Evolutionary conservation across 2,329 filamentous ascomycete genomes (phyloP), one percentile per base, ranked within the genome.

Genomic region (Pseudogymnoascus sp.): DNA sequence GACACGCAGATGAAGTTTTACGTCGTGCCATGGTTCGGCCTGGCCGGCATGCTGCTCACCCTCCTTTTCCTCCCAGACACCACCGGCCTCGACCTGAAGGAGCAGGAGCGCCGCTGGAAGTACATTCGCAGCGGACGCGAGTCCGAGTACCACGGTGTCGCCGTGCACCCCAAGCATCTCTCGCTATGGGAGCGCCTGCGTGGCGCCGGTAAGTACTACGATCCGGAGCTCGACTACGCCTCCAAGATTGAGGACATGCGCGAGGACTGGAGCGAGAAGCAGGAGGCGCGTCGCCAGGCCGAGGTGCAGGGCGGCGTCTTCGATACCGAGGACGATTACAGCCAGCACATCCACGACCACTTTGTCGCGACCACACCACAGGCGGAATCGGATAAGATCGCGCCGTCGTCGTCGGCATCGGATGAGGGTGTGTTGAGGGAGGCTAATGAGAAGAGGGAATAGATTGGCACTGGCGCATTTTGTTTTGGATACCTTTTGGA

Each of bases 1-100:
- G 84, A 86, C 75, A 88, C 85, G 1, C 86, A 88, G 74, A 88
- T 83, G 66, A 95, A 93, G 75, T 97, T 97, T 80, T 87, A 93
- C 75, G 86, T 97, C 46, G 91, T 97, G 1, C 92, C 93, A 19
- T 97, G 93, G 93, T 97, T 96, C 75, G 93, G 93, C 73, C 87
- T 97, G 15, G 87, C 81, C 15, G 93, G 93, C 69, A 90, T 95
- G 79, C 69, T 97, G 29, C 76, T 97, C 65, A 97, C 93, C 46
- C 87, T 79, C 68, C 68, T 96, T 70, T 97, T 91, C 83, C 87
- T 97, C 33, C 93, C 93, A n/a, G 93, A 97, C 75, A 97, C 93
- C 70, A 97, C 93, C 9, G 93, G 93, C 63, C 88, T 97, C 40
- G 93, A 97, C 74, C 86, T 97, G 67, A 96, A 96, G 82, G 93